Conservation (phyloP, 2,329 filamentous ascomycete genomes). For the Fusarium marasasianum region DNA sequence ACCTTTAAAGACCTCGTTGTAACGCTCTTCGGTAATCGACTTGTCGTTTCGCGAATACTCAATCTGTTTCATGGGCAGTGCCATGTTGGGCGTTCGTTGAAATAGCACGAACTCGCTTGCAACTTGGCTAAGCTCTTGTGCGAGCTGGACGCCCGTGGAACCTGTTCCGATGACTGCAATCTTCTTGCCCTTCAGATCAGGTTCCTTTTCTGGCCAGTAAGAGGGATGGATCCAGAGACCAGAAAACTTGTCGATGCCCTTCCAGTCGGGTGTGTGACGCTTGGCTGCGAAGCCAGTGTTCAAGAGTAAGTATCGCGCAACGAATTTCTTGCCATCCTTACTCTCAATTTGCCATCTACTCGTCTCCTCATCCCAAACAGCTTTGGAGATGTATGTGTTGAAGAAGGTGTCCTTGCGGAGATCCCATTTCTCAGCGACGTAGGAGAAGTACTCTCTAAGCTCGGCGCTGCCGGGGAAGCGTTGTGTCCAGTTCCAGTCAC, state of each 20-base stretch:
- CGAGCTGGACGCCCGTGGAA: fast-evolving
- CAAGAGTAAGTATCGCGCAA: not conserved
- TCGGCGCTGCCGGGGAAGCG: not conserved
- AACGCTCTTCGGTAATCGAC: not conserved
- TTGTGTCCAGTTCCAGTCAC: not conserved
- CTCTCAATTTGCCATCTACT: not conserved
- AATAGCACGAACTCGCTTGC: not conserved
- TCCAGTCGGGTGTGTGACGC: not conserved
- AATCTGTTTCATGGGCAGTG: not conserved
- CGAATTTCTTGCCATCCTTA: not conserved
- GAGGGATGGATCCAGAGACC: not conserved
- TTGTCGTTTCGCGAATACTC: not conserved
- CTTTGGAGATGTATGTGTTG: slow-evolving; percentile 50
- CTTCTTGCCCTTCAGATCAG: not conserved
- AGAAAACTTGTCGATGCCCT: not conserved
- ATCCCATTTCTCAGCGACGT: slow-evolving; percentile 1
- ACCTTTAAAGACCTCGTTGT: not conserved
- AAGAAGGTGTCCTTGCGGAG: slow-evolving; percentile 31
- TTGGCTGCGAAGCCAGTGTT: not conserved
- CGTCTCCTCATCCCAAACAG: not conserved
- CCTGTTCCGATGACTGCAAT: not conserved
- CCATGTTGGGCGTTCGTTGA: not conserved
- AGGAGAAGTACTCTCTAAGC: not conserved
- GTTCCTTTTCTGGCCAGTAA: not conserved
- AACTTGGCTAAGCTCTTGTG: not conserved